phyloP scores from a whole-genome alignment of 371 early-diverging fungal genomes.

The Gilbertella persicaria region DNA sequence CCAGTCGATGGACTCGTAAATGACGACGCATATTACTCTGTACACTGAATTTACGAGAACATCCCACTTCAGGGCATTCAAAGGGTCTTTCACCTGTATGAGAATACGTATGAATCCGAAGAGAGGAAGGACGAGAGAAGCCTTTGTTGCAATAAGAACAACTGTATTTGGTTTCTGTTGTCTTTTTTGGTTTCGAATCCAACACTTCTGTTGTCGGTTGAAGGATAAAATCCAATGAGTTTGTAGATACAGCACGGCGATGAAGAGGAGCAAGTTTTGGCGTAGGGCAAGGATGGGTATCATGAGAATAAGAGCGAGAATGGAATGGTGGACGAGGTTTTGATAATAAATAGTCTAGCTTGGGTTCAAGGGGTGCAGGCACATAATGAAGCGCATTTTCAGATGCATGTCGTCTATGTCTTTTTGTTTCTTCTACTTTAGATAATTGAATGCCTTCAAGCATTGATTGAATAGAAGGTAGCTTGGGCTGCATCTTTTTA shows the following conservation, averaged over 20 bases:
- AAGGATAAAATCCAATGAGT: conserved; percentile 37
- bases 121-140: conserved; percentile 75
- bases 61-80: conserved; percentile 64
- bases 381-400: conserved; percentile 7
- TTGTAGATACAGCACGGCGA: conserved; percentile 48
- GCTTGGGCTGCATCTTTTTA: conserved; percentile 13
- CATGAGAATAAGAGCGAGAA: conserved; percentile 51
- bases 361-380: conserved; percentile 6
- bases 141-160: conserved; percentile 70
- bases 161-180: conserved; percentile 39
- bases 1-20: conserved; percentile 46
- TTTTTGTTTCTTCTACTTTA: background rate
- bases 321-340: conserved; percentile 32
- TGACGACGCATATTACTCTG: conserved; percentile 80
- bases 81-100: conserved; percentile 81
- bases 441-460: conserved; percentile 17
- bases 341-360: conserved; percentile 5
- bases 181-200: too few species aligned
- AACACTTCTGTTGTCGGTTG: conserved; percentile 12
- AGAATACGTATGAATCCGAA: conserved; percentile 69
- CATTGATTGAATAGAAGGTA: conserved; percentile 34
- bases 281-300: conserved; percentile 47
- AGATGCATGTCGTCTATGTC: conserved; percentile 35
- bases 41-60: conserved; percentile 74
- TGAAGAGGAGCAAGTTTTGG: conserved; percentile 19